Percentiles rank a stretch among this genome's conserved stretches.
Evolutionary conservation across 2,329 filamentous ascomycete species (phyloP).

Genomic region (Camptophora hylomeconis): DNA sequence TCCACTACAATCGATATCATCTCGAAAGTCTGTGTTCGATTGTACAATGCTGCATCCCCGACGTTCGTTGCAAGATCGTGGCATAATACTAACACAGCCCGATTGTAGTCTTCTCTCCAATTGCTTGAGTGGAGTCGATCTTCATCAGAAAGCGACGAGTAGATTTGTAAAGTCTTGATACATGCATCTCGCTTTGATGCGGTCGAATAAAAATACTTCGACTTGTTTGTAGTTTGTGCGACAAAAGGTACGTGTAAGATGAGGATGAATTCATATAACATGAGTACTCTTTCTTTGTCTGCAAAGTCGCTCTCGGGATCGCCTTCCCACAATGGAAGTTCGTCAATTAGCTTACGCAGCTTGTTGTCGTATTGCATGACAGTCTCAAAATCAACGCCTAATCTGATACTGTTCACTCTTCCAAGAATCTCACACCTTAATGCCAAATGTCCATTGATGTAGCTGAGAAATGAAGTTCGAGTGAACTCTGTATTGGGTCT

Average conservation of each 20-base stretch:
- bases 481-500: conserved; percentile 17
- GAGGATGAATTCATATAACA: conserved; percentile 21
- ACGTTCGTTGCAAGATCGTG: conserved; percentile 5
- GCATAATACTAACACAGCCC: conserved; percentile 8
- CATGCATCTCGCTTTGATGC: conserved; percentile 16
- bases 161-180: conserved; percentile 10
- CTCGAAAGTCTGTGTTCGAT: conserved; percentile 1
- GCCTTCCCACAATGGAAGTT: conserved; percentile 18
- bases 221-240: conserved; percentile 12
- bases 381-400: conserved; percentile 17
- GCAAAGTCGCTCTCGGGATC: too few relatives aligned
- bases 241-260: conserved; percentile 21
- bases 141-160: conserved; percentile 11
- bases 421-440: conserved; percentile 19
- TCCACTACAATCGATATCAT: conserved; percentile 18
- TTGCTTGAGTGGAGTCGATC: conserved; percentile 9
- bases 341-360: conserved; percentile 16
- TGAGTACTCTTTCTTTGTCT: conserved; percentile 5
- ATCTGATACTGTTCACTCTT: conserved; percentile 19
- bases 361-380: conserved; percentile 19
- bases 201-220: conserved; percentile 18
- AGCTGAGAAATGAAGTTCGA: conserved; percentile 18
- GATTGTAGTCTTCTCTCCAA: conserved; percentile 9
- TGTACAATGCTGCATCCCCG: conserved; percentile 3
- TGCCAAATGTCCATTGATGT: conserved; percentile 17